phyloP scores from a whole-genome alignment of 1,284 basidiomycete species.

The Puccinia novopanici region DNA sequence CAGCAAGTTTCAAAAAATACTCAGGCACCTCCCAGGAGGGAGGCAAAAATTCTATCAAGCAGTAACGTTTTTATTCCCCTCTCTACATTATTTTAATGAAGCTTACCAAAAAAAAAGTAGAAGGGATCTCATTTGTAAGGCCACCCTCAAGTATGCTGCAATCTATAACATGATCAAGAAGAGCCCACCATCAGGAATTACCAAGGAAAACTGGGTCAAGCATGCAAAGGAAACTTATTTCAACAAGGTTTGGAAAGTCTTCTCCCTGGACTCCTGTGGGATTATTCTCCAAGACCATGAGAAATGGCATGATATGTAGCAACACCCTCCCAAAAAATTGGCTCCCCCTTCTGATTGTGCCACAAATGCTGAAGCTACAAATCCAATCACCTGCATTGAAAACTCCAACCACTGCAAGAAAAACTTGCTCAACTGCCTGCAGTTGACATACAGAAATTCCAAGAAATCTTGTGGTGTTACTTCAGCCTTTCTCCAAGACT shows the following conservation, averaged over 20 bases:
- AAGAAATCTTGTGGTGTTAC: too few species aligned
- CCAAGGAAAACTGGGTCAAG: neutral
- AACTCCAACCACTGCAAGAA: too few species aligned
- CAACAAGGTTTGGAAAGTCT: neutral
- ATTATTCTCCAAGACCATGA: neutral
- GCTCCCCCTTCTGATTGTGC: neutral
- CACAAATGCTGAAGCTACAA: neutral
- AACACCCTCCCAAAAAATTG: neutral
- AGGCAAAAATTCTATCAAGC: neutral
- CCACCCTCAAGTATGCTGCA: neutral
- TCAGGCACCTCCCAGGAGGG: too few species aligned
- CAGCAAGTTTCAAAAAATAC: neutral
- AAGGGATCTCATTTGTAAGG: neutral
- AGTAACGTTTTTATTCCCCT: neutral
- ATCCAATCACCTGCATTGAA: too few species aligned
- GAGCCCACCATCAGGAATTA: neutral
- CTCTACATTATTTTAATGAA: neutral
- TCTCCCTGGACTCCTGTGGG: neutral
- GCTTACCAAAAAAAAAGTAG: neutral
- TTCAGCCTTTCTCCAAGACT: too few species aligned
- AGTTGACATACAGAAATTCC: too few species aligned
- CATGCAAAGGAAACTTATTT: neutral
- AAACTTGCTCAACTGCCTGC: too few species aligned
- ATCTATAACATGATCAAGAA: conserved; percentile 5
- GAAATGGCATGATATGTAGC: neutral